Evolutionary conservation across 2,329 filamentous ascomycete genomes (phyloP).

Genomic region (Botrytis elliptica): DNA sequence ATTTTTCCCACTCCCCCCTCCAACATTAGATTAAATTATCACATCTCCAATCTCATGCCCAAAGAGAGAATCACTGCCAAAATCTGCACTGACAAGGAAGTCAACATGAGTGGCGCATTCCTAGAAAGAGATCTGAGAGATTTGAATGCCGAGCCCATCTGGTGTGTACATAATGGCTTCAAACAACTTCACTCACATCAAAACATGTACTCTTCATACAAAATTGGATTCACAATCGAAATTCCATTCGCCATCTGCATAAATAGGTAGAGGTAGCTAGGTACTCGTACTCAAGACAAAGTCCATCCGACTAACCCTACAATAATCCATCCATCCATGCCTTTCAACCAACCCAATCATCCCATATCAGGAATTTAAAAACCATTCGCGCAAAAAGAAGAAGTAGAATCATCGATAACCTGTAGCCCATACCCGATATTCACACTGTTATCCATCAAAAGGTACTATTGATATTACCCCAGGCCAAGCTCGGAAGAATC

Average conservation of each 20-base stretch:
- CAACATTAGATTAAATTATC: too few species aligned
- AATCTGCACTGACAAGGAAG: too few species aligned
- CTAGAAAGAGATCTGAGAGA: too few species aligned
- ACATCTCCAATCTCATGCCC: too few species aligned
- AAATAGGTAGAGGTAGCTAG: slow-evolving; percentile 12
- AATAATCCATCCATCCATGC: slow-evolving; percentile 17
- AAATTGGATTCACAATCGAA: neutral
- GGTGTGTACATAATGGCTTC: neutral
- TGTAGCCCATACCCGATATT: slow-evolving; percentile 7
- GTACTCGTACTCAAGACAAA: slow-evolving; percentile 5
- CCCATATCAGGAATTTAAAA: slow-evolving; percentile 1
- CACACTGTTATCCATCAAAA: slow-evolving; percentile 19
- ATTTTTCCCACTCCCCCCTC: too few species aligned
- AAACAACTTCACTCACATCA: neutral
- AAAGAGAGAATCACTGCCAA: too few species aligned
- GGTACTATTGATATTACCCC: slow-evolving; percentile 12
- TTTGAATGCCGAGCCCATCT: too few species aligned
- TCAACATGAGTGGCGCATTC: too few species aligned
- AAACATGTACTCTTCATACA: neutral
- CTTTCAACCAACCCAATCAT: slow-evolving; percentile 7
- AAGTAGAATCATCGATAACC: slow-evolving; percentile 12
- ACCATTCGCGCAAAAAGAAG: slow-evolving; percentile 5
- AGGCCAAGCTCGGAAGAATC: slow-evolving; percentile 12
- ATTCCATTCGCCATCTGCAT: slow-evolving; percentile 4
- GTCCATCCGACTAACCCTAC: slow-evolving; percentile 6